Base-by-base conservation (phyloP, 1,139 yeast genomes). In the Diutina rugosa region DNA sequence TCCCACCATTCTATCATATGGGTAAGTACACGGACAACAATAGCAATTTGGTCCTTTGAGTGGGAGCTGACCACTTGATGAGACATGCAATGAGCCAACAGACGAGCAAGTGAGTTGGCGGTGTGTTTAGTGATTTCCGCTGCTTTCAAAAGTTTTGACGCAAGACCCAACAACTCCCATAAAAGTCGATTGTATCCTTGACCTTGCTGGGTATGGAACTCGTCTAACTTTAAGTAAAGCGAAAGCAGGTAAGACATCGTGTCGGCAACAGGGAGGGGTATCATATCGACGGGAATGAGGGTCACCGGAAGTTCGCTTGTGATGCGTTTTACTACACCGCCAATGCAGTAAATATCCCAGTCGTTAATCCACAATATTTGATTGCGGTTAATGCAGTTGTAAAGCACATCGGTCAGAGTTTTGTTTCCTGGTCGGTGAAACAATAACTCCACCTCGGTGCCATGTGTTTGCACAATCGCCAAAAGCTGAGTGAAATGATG, bases 261-360 rank as follows among this genome's bases (percentile, higher is more conserved):
- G 63, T 80, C 84, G 14, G 62, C 64, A 30, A 81, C 72, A 10
- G 86, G 87, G 56, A 81, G 64, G 8, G 64, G 60, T 14, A 82
- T 77, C 29, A 65, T 57, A 14, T 71, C 69, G 6, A 76, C 67
- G 1, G 82, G 76, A 32, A 82, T 70, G 52, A 82, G 67, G 1
- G 81, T 77, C 28, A 63, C 63, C 0, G 79, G 72, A 28, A 80
- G 71, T 38, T 74, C 79, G 62, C 70, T 69, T 44, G 82, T 61
- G 16, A 82, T 70, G 59, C 74, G 72, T 59, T 82, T 73, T 63
- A 80, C 81, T 2, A 78, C 72, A 0, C 84, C 74, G 7, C 82
- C 81, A 56, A 83, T 74, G 55, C 84, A 79, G 64, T 80, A 79
- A 55, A 82, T 69, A 64, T 82, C 85, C 87, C 87, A 83, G 76